Percentiles rank a stretch among this genome's conserved stretches.
Conservation (phyloP, 2,329 filamentous ascomycete genomes). For the Cercospora sp. region DNA sequence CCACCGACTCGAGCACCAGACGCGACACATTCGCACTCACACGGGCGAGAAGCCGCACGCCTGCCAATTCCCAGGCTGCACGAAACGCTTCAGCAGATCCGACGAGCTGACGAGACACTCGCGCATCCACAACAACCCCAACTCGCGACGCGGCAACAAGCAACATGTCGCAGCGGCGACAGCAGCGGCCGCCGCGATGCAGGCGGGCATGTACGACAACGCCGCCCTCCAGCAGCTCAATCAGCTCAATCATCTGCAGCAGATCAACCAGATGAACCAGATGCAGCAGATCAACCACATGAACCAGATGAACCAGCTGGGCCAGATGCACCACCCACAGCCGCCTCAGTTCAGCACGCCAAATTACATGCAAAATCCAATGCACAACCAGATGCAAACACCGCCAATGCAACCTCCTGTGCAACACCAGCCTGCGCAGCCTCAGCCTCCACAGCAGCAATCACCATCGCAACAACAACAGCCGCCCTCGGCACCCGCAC, state of each 20-base stretch:
- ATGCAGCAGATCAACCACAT: slow-evolving; percentile 32
- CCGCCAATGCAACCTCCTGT: slow-evolving; percentile 15
- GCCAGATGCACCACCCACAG: slow-evolving; percentile 26
- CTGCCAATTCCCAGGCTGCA: slow-evolving; percentile 92
- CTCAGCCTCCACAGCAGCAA: slow-evolving; percentile 19
- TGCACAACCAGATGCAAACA: slow-evolving; percentile 11
- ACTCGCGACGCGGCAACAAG: slow-evolving; percentile 92
- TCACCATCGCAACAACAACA: slow-evolving; percentile 20
- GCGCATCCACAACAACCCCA: slow-evolving; percentile 98
- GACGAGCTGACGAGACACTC: slow-evolving; percentile 97
- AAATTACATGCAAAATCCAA: slow-evolving; percentile 7
- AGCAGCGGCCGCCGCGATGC: slow-evolving; percentile 55
- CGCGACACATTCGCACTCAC: slow-evolving; percentile 88
- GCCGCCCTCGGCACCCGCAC: slow-evolving; percentile 12
- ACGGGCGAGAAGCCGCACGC: slow-evolving; percentile 98
- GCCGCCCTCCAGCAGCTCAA: slow-evolving; percentile 45
- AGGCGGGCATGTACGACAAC: slow-evolving; percentile 53
- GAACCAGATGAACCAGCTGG: slow-evolving; percentile 29
- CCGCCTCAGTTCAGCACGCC: slow-evolving; percentile 15
- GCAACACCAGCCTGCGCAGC: slow-evolving; percentile 14
- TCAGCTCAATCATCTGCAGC: slow-evolving; percentile 70
- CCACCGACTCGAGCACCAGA: slow-evolving; percentile 94
- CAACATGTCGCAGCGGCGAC: slow-evolving; percentile 62
- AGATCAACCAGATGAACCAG: slow-evolving; percentile 73
- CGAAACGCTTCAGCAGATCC: slow-evolving; percentile 93